Evolutionary conservation across 2,329 filamentous ascomycete species (phyloP).

Genomic region (Verticillium nonalfalfae): DNA sequence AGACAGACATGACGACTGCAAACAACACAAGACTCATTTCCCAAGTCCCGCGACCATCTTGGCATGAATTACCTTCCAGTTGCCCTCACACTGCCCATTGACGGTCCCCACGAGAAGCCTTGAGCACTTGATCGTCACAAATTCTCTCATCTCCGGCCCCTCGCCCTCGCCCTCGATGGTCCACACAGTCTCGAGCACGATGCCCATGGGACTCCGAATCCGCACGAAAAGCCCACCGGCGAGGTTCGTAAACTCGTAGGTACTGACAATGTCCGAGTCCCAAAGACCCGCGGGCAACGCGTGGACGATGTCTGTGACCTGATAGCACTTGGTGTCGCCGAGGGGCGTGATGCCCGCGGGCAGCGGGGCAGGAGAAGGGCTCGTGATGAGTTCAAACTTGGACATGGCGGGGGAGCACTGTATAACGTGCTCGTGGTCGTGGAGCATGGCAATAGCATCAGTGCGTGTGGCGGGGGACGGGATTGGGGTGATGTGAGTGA

Average conservation of each 20-base stretch:
- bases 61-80: constrained; percentile 43
- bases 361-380: constrained; percentile 19
- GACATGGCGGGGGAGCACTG: constrained; percentile 44
- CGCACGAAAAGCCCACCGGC: constrained; percentile 44
- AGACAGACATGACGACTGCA: neutral
- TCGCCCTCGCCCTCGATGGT: constrained; percentile 23
- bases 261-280: constrained; percentile 47
- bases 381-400: constrained; percentile 30
- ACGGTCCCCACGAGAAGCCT: constrained; percentile 41
- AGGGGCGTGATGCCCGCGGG: constrained; percentile 19
- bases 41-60: constrained; percentile 25
- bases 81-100: constrained; percentile 42
- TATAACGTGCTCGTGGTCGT: constrained; percentile 46
- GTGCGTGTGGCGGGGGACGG: constrained; percentile 27
- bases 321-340: constrained; percentile 30
- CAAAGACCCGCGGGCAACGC: constrained; percentile 48
- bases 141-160: constrained; percentile 38
- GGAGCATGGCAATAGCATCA: constrained; percentile 37
- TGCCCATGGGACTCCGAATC: constrained; percentile 41
- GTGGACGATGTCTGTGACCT: constrained; percentile 43
- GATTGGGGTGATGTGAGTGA: constrained; percentile 36
- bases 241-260: constrained; percentile 45
- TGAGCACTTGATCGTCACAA: constrained; percentile 43
- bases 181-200: constrained; percentile 50
- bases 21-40: neutral